These are phyloP conservation scores for Cicer judaicum DNA, from an alignment of 306 rosid species.

Conservation along the genomic window DNA sequence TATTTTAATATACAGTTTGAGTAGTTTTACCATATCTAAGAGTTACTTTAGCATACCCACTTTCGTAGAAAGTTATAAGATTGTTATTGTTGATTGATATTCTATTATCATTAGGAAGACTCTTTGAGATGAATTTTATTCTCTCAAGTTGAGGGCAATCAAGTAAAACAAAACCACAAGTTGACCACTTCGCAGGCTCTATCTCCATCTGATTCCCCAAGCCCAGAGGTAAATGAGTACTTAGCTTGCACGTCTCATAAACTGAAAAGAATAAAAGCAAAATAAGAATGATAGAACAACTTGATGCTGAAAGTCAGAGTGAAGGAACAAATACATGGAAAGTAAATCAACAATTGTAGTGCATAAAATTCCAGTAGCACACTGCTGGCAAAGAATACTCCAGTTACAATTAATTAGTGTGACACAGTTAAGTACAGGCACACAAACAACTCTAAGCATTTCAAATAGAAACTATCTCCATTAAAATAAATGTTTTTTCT, in stretches of 20 bases:
- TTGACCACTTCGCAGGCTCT: conserved; percentile 79
- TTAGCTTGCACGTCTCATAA: conserved; percentile 96
- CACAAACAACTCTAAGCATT: conserved; percentile 32
- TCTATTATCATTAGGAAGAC: no score
- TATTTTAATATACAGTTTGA: no score
- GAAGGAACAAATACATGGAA: conserved; percentile 19
- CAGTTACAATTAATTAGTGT: conserved; percentile 9
- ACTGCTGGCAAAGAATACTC: conserved; percentile 34
- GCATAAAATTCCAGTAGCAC: conserved; percentile 31
- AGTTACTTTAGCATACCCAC: no score
- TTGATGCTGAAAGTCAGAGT: conserved; percentile 12
- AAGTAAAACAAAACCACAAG: conserved; percentile 85
- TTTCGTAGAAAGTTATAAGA: no score
- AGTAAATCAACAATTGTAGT: conserved; percentile 32
- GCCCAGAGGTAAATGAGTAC: conserved; percentile 87
- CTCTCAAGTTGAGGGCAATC: conserved; percentile 91
- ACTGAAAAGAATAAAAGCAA: conserved; percentile 56
- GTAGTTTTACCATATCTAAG: no score
- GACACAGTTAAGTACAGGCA: conserved; percentile 27
- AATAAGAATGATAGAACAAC: conserved; percentile 28
- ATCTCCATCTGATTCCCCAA: conserved; percentile 90
- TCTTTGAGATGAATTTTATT: no score
- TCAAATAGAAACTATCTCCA: conserved; percentile 10
- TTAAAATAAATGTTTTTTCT: conserved; percentile 4
- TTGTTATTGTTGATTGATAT: no score